Base-by-base conservation (phyloP, 208 protist genomes). In the Leptomonas seymouri region DNA sequence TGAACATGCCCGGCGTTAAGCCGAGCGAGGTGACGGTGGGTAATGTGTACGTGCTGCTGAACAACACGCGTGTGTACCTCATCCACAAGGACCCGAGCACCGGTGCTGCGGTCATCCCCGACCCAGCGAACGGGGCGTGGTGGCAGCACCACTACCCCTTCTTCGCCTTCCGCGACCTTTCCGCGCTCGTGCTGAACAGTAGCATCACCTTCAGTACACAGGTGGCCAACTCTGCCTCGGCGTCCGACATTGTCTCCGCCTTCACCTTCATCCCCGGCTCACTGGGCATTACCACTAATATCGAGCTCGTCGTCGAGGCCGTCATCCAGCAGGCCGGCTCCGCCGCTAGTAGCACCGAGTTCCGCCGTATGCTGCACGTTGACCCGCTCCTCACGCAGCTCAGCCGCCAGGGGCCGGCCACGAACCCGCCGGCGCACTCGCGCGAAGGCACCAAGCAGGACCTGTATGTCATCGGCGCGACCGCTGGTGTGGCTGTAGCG, bases 261-360 rank as follows among this genome's bases (percentile, higher is more conserved):
- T 95, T 95, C 60, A 79, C 79, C 30, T 89, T 95, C 61, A 88
- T 91, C 55, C 89, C 89, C 27, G 89, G 89, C 25, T 73, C 84
- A 36, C 73, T 93, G 14, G 80, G 70, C 21, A 15, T 80, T 3
- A 76, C 77, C 53, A 71, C 79, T 9, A 76, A 85, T 23, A 81
- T 90, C 39, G 81, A 95, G 74, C 69, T 95, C 51, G 75, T 89
- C 20, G 73, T 93, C 7, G 71, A 80, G 53, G 83, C 78, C 7
- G 68, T 67, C n/a, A 79, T 89, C 21, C 74, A 67, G 21, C 72
- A 67, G n/a, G 54, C 36, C n/a, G 53, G 41, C 25, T 12, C 20
- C 20, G 39, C 58, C 18, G 71, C 66, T 23, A 82, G 80, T 61
- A 75, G 58, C 44, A 81, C 71, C 30, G 83, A 84, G 42, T 93